Evolutionary conservation across 169 alveolate species (phyloP), one percentile per base, ranked within the genome.

Genomic region (Cystoisospora suis): DNA sequence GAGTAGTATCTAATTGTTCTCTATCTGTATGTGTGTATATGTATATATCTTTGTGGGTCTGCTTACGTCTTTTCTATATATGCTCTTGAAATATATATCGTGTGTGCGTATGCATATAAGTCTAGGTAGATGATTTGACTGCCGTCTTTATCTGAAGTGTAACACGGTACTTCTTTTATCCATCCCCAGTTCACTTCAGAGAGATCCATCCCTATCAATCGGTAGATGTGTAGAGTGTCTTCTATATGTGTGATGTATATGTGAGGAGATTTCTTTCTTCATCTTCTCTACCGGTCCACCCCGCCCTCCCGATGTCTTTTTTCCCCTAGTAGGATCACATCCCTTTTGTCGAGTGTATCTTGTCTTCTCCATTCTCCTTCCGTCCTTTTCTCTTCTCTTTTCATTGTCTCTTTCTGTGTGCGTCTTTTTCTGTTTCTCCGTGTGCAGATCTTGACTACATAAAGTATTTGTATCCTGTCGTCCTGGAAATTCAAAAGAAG

Each of bases 401-500:
- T 9, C 46, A 44, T 5, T n/a, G 3, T 40, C 27, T 40, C 53
- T 46, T 6, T 47, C 53, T 40, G 12, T 97, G 98, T 85, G 99
- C 99, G 36, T 98, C 98, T 87, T 98, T 98, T 91, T 98, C 98
- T 4, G 97, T 98, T 77, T 53, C 65, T 12, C 12, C 65, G 65
- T 53, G 65, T 96, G 80, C 96, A 27, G 96, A 93, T 46, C 69
- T 86, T 44, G 95, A 93, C 46, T 93, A 93, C 81, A 93, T 93
- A 58, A 59, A 86, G 59, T 80, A 77, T 69, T 75, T 95, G 46
- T 98, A 99, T 93, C 99, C 99, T 42, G 98, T 97, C 87, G 93
- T 97, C 29, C 92, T 98, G 79, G 96, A 96, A 95, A 97, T 98
- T 81, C 98, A 99, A 95, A 98, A 98, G 95, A 96, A 96, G 87